These are phyloP conservation scores for Fusarium piperis DNA, from an alignment of 2,329 filamentous ascomycete species.

Conservation along the genomic window DNA sequence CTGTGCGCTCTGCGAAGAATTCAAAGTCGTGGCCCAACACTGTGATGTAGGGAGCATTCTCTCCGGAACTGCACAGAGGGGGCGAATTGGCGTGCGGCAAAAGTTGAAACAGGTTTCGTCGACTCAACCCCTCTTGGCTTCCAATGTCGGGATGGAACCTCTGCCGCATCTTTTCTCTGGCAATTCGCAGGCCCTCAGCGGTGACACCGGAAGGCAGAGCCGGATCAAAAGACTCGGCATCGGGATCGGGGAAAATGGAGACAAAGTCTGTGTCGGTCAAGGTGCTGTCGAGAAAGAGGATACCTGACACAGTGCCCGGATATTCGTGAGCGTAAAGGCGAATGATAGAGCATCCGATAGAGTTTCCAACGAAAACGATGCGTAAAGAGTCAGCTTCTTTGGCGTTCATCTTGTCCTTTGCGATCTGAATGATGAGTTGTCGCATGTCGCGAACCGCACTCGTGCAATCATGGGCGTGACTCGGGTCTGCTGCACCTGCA, in stretches of 20 bases:
- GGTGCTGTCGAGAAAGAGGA: conserved; percentile 66
- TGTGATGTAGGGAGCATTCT: conserved; percentile 22
- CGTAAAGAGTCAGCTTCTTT: background rate
- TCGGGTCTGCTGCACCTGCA: conserved; percentile 43
- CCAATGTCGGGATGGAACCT: conserved; percentile 36
- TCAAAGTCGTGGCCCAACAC: conserved; percentile 39
- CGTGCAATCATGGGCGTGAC: conserved; percentile 58
- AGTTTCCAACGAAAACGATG: conserved; percentile 32
- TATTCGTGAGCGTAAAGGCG: conserved; percentile 61
- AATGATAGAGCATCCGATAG: conserved; percentile 48
- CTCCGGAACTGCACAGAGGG: background rate
- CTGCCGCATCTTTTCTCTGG: conserved; percentile 10
- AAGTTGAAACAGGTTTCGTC: conserved; percentile 30
- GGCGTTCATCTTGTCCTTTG: background rate
- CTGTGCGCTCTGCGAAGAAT: conserved; percentile 20
- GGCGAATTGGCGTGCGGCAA: conserved; percentile 29
- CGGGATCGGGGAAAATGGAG: conserved; percentile 65
- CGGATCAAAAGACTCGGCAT: conserved; percentile 55
- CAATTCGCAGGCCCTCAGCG: conserved; percentile 6
- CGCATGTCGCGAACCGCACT: conserved; percentile 44
- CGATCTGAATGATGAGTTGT: conserved; percentile 24
- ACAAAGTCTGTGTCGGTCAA: conserved; percentile 67
- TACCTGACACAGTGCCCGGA: conserved; percentile 54
- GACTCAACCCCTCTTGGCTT: conserved; percentile 31
- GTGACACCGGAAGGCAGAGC: conserved; percentile 24